phyloP scores from a whole-genome alignment of 2,329 filamentous ascomycete genomes.

The Xylaria sp. region DNA sequence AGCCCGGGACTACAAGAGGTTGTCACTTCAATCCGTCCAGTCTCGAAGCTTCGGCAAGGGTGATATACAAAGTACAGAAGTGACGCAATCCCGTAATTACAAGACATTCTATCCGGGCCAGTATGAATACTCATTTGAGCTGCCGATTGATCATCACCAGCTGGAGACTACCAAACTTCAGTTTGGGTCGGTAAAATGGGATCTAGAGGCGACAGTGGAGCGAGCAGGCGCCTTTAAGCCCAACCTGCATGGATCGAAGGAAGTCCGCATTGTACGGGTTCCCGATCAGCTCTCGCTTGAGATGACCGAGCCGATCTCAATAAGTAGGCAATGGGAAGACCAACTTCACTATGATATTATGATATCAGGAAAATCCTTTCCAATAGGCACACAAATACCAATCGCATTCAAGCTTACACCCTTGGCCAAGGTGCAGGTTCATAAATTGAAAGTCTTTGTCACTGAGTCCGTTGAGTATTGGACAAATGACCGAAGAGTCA shows the following conservation, averaged over 20 bases:
- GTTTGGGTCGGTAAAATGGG: conserved; percentile 87
- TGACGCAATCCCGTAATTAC: conserved; percentile 75
- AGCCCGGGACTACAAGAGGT: conserved; percentile 68
- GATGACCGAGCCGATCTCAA: conserved; percentile 92
- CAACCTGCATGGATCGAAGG: conserved; percentile 83
- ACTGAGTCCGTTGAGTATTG: conserved; percentile 94
- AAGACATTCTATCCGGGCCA: conserved; percentile 82
- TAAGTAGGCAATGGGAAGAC: conserved; percentile 93
- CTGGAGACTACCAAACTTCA: conserved; percentile 90
- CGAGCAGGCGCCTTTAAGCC: conserved; percentile 90
- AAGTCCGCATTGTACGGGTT: conserved; percentile 84
- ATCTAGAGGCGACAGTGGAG: conserved; percentile 85
- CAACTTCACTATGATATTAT: conserved; percentile 96
- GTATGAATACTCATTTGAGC: conserved; percentile 80
- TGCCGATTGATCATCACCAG: conserved; percentile 88
- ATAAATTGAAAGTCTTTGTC: conserved; percentile 90
- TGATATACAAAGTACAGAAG: conserved; percentile 73
- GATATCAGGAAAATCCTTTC: conserved; percentile 95
- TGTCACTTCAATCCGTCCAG: conserved; percentile 83
- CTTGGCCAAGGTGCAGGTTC: conserved; percentile 90
- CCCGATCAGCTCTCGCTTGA: conserved; percentile 90
- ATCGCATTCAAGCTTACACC: conserved; percentile 95
- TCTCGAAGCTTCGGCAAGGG: conserved; percentile 87
- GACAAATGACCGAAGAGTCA: conserved; percentile 85
- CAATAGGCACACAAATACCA: conserved; percentile 85